Percentiles rank a stretch among this genome's conserved stretches.
Evolutionary conservation across 495 filamentous ascomycete genomes (phyloP).

Genomic region (Xylaria venustula): DNA sequence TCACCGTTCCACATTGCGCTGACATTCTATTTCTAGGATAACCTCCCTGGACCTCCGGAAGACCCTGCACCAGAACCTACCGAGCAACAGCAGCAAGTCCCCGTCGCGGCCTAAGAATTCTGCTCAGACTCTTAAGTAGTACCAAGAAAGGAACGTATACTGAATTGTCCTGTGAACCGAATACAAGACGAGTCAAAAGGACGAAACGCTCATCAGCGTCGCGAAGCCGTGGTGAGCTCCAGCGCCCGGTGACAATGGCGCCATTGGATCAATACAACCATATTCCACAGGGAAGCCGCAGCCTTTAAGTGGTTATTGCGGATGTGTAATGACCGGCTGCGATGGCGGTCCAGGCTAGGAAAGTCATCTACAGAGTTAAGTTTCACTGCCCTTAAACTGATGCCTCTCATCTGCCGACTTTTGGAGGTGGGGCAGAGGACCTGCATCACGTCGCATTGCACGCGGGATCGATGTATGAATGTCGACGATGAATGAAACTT

Average conservation of each 20-base stretch:
- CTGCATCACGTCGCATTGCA: not conserved
- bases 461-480: not conserved
- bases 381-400: not conserved
- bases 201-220: not conserved
- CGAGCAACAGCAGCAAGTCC: constrained; percentile 22
- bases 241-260: too few relatives aligned
- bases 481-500: not conserved
- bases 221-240: not conserved
- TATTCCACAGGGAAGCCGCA: not conserved
- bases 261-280: too few relatives aligned
- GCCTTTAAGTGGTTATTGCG: not conserved
- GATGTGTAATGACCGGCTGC: not conserved
- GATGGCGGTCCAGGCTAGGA: not conserved
- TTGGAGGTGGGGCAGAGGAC: not conserved
- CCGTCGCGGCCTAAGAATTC: constrained; percentile 25
- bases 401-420: too few relatives aligned
- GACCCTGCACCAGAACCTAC: constrained; percentile 19
- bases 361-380: not conserved
- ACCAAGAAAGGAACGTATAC: not conserved
- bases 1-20: not conserved
- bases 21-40: constrained; percentile 28
- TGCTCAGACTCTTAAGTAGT: not conserved
- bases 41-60: constrained; percentile 29
- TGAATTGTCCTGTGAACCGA: not conserved
- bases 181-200: not conserved